These are phyloP conservation scores for Penicillium maclennaniae DNA, from an alignment of 495 filamentous ascomycete species.

Conservation along the genomic window DNA sequence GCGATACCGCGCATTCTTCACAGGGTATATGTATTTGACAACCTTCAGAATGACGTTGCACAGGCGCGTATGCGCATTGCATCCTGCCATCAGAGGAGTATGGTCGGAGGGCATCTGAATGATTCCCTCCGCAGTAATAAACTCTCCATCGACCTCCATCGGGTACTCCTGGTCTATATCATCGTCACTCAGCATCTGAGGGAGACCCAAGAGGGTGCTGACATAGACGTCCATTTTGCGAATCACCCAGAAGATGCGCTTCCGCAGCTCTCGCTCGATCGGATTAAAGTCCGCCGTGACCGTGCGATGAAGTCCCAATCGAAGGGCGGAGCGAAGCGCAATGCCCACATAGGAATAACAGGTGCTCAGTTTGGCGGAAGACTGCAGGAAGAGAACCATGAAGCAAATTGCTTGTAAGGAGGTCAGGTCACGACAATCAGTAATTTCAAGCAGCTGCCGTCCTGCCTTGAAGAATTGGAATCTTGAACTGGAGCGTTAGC, in stretches of 20 bases:
- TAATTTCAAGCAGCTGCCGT: slow-evolving; percentile 80
- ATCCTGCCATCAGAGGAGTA: slow-evolving; percentile 71
- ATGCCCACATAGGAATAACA: slow-evolving; percentile 94
- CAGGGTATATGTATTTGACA: slow-evolving; percentile 84
- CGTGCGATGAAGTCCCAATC: slow-evolving; percentile 84
- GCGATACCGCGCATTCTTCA: slow-evolving; percentile 59
- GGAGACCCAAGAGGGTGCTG: slow-evolving; percentile 81
- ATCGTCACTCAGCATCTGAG: slow-evolving; percentile 76
- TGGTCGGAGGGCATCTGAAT: slow-evolving; percentile 67
- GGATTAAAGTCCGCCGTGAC: slow-evolving; percentile 72
- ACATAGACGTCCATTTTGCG: slow-evolving; percentile 95
- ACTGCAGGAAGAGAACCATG: slow-evolving; percentile 91
- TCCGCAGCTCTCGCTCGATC: slow-evolving; percentile 78
- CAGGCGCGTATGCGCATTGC: slow-evolving; percentile 79
- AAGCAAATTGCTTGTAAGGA: slow-evolving; percentile 85
- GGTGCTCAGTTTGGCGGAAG: slow-evolving; percentile 82
- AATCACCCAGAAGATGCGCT: slow-evolving; percentile 85
- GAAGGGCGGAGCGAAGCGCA: slow-evolving; percentile 76
- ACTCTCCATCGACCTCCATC: slow-evolving; percentile 83
- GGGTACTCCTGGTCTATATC: slow-evolving; percentile 92
- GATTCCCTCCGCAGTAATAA: slow-evolving; percentile 76
- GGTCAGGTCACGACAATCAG: slow-evolving; percentile 81
- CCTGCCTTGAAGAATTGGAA: slow-evolving; percentile 81
- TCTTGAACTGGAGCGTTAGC: slow-evolving; percentile 36
- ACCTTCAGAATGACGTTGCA: slow-evolving; percentile 79